Conservation (phyloP, 2,329 filamentous ascomycete genomes). For the Fusarium lateritium region DNA sequence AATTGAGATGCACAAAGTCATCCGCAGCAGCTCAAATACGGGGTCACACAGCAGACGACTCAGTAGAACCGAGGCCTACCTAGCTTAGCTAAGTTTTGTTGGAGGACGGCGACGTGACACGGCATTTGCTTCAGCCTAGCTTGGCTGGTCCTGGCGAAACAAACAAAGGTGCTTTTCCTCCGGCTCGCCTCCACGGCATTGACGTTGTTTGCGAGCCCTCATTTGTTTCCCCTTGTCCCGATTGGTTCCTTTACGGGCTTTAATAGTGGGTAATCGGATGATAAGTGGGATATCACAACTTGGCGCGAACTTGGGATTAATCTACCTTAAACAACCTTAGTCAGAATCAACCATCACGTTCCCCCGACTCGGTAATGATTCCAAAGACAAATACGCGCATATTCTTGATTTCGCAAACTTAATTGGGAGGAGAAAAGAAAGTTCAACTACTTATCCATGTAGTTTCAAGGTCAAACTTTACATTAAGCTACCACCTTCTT, state of each 20-base stretch:
- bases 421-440: neutral
- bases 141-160: neutral
- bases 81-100: neutral
- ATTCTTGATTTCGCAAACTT: neutral
- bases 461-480: slow-evolving; percentile 23
- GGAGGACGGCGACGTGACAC: slow-evolving; percentile 10
- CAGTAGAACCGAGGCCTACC: neutral
- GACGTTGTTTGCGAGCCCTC: slow-evolving; percentile 7
- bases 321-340: slow-evolving; percentile 9
- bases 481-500: slow-evolving; percentile 35
- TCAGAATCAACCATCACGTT: neutral
- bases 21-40: slow-evolving; percentile 11
- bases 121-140: slow-evolving; percentile 9
- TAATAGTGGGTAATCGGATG: slow-evolving; percentile 31
- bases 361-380: neutral
- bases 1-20: neutral
- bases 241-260: slow-evolving; percentile 19
- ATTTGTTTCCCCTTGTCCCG: slow-evolving; percentile 31
- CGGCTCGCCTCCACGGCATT: slow-evolving; percentile 28
- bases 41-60: slow-evolving; percentile 19
- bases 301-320: slow-evolving; percentile 13
- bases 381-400: neutral
- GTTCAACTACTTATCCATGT: neutral
- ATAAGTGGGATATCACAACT: slow-evolving; percentile 33
- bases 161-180: slow-evolving; percentile 3